Base-by-base conservation (phyloP, 2,329 filamentous ascomycete species). In the Ophiostoma pallidulum region DNA sequence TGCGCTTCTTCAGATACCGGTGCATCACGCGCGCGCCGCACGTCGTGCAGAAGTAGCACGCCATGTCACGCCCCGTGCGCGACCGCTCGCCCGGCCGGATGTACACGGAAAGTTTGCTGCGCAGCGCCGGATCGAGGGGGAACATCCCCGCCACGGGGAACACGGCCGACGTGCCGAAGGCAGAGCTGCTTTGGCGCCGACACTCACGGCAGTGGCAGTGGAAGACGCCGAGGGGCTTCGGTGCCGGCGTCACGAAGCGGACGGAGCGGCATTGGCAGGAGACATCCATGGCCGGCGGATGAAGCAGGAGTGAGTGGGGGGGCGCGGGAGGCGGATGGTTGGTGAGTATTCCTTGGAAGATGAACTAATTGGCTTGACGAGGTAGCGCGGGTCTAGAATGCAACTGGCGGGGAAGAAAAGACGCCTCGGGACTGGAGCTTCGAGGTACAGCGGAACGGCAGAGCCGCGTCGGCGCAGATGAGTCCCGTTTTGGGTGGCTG, bases 201-300 rank as follows among this genome's bases (percentile, higher is more conserved):
- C 82, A 86, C 59, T 81, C 74, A 47, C 69, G 64, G 62, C 83
- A 86, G 65, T 86, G 83, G 64, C 82, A 86, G 59, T 85, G 78
- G 62, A 82, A 86, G 43, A 85, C 66, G n/a, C 74, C 74, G 37
- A 83, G 64, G 1, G 82, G 82, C 49, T 73, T 67, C 4, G 70
- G 62, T 1, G 74, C 64, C 1, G 82, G 79, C 26, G 80, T 84
- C 52, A 68, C 74, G 67, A 86, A 86, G 32, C 60, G 58, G 45
- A 85, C 71, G 14, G 72, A 64, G 45, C 78, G 77, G 66, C 83
- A 87, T 61, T 84, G 78, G 59, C 82, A 85, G 45, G 66, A 66
- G 24, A 70, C 75, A 47, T 81, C 70, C 78, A 81, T 81, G 12
- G 35, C 13, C 22, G 16, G 18, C 8, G 16, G 13, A 19, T 32